A percentile compares a stretch with the other conserved stretches of the same genome.
Evolutionary conservation across 345 rosid species (phyloP).

Genomic region (Citrus inodora): DNA sequence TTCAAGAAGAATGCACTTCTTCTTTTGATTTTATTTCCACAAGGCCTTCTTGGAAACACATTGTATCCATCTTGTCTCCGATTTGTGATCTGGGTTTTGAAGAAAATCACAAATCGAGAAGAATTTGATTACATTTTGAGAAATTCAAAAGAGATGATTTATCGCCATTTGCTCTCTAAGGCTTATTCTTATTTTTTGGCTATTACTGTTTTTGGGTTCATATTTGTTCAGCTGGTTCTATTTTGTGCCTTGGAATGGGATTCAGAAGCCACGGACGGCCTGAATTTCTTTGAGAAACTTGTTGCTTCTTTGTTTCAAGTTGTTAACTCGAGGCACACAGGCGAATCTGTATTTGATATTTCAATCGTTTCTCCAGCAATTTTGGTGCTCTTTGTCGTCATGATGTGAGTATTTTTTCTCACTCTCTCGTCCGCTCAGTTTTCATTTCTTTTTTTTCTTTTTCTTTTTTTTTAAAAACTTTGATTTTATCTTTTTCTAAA

Average conservation of each 20-base stretch:
- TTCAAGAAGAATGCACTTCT: slow-evolving; percentile 11
- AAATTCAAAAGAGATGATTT: slow-evolving; percentile 8
- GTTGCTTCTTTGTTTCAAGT: slow-evolving; percentile 45
- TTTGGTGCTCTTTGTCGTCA: slow-evolving; percentile 49
- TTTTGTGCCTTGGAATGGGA: slow-evolving; percentile 38
- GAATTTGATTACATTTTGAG: slow-evolving; percentile 19
- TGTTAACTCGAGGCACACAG: slow-evolving; percentile 51
- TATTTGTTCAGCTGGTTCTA: slow-evolving; percentile 14
- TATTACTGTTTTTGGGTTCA: slow-evolving; percentile 22
- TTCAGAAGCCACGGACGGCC: slow-evolving; percentile 13
- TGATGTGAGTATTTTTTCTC: slow-evolving; percentile 53
- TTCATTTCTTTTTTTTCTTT: neutral
- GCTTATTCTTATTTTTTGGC: neutral
- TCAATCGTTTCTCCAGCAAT: slow-evolving; percentile 48
- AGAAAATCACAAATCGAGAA: slow-evolving; percentile 5
- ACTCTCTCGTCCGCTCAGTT: too few relatives aligned
- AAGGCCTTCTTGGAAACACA: slow-evolving; percentile 1
- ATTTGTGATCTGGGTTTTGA: slow-evolving; percentile 24
- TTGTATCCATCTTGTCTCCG: slow-evolving; percentile 17
- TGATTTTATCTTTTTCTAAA: neutral
- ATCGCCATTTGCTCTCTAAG: slow-evolving; percentile 16
- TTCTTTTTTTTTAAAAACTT: neutral
- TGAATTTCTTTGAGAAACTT: slow-evolving; percentile 39
- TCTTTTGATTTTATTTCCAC: neutral
- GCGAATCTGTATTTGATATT: slow-evolving; percentile 59